Evolutionary conservation across 116 monocot species (phyloP).

Genomic region (Zostera marina): DNA sequence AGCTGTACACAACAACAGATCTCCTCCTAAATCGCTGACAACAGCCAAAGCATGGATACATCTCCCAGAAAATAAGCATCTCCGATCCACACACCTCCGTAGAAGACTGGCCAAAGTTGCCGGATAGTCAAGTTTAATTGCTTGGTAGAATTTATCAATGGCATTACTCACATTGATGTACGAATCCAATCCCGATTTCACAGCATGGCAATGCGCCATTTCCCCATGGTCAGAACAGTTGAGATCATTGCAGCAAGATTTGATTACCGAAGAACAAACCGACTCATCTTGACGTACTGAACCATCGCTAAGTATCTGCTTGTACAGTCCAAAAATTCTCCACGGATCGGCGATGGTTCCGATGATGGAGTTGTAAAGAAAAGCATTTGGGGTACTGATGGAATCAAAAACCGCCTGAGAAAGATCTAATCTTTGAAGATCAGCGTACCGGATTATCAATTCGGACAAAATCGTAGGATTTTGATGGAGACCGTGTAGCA

Average conservation of each 20-base stretch:
- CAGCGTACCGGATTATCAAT: slow-evolving; percentile 16
- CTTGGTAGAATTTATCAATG: slow-evolving; percentile 5
- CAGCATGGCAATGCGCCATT: slow-evolving; percentile 9
- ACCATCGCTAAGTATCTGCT: slow-evolving; percentile 3
- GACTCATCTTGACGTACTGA: slow-evolving; percentile 1
- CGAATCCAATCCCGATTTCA: slow-evolving; percentile 9
- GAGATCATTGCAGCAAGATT: neutral
- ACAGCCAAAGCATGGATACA: slow-evolving; percentile 8
- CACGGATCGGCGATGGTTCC: neutral
- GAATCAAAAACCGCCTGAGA: slow-evolving; percentile 10
- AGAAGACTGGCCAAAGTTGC: slow-evolving; percentile 4
- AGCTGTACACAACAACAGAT: slow-evolving; percentile 9
- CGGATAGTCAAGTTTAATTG: slow-evolving; percentile 5
- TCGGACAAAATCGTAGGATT: slow-evolving; percentile 17
- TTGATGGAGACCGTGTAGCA: slow-evolving; percentile 31
- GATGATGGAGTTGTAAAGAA: slow-evolving; percentile 11
- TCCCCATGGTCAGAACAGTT: neutral
- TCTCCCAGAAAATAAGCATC: slow-evolving; percentile 7
- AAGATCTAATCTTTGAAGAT: slow-evolving; percentile 10
- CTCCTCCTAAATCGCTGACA: slow-evolving; percentile 11
- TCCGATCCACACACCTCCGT: slow-evolving; percentile 11
- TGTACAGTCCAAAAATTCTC: neutral
- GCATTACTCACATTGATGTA: slow-evolving; percentile 1
- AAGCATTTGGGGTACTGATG: neutral
- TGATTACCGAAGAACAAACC: neutral